Base-by-base conservation (phyloP, 768 basidiomycete species). In the Amanita muscaria region DNA sequence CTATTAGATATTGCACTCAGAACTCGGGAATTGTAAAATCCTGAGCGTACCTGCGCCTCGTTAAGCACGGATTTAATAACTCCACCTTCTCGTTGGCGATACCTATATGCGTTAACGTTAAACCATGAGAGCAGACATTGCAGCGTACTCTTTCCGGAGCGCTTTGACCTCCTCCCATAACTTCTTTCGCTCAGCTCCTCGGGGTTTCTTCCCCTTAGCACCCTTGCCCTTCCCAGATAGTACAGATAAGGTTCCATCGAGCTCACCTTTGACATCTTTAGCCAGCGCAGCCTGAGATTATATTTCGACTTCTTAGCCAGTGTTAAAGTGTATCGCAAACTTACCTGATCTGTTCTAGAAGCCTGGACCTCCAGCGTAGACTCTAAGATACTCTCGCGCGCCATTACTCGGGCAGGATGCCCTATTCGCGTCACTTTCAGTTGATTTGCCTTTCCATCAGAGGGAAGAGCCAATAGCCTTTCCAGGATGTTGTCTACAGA, bases 401-500 rank as follows among this genome's bases (percentile, higher is more conserved):
- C 69, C 70, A 96, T 84, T 1, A 98, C 83, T 19, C 96, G 76
- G 0, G 96, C 94, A 0, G 96, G 96, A 61, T 99, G 96, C 0
- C 96, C 96, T 10, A 99, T 72, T n/a, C 96, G 75, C 0, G 92
- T 91, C 5, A 83, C 76, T 56, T 72, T 80, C 9, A 88, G 52
- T 48, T 64, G 72, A 16, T 67, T 63, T 3, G 67, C 69, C 40
- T 73, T 79, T 19, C 72, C 72, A 1, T 62, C 53, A 0, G 63
- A 49, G 10, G 83, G 80, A 3, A 87, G 64, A 12, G 72, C 74
- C 12, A 88, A 68, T 8, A 99, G 70, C 15, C 96, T 74, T 53
- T 93, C 84, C 10, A 99, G 72, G 30, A 99, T 84, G 60, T 99
- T 99, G 61, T 99, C 96, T 1, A 96, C 90, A 1, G 93, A 86